Evolutionary conservation across 116 monocot species (phyloP), one percentile per base, ranked within the genome.

Genomic region (Zostera marina): DNA sequence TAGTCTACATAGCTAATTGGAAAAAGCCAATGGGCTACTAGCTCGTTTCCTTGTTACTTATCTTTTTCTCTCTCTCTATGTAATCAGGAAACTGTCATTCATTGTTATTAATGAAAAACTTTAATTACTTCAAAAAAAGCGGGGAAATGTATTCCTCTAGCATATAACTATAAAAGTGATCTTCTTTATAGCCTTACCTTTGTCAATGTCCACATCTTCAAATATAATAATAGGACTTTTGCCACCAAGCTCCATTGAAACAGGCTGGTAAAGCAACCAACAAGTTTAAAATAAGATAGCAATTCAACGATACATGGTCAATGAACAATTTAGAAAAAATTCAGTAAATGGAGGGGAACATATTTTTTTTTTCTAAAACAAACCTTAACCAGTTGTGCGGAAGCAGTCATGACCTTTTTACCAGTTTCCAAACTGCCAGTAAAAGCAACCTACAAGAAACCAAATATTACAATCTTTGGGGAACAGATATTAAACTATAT

Each of bases 211-310:
- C 39, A 81, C 87, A 63, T 99, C 99, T 69, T 87, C 87, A 81
- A 91, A 99, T 54, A 99, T 77, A 73, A 99, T 26, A 58, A 91
- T 74, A 14, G 99, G 99, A 74, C 99, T 99, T 84, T 99, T 99
- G 10, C 99, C 99, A 53, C 99, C 99, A 75, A 99, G 99, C 65
- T 99, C 99, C 81, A 99, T 68, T 15, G 99, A 91, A 73, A 99
- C 79, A 60, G 99, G 87, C 99, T 99, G 69, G 15, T 6, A 15
- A 56, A 15, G 9, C 21, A 56, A 56, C 15, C 32, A 56, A 5
- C 16, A 56, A 38, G 19, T 3, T 49, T 49, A 20, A 56, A 55
- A 55, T 26, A 15, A 56, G 32, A 11, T 14, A 39, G 2, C 15
- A 56, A 13, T 8, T 56, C 32, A 14, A 13, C 9, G n/a, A 17